phyloP scores from a whole-genome alignment of 139 green algal species.

The Ettlia oleoabundans region DNA sequence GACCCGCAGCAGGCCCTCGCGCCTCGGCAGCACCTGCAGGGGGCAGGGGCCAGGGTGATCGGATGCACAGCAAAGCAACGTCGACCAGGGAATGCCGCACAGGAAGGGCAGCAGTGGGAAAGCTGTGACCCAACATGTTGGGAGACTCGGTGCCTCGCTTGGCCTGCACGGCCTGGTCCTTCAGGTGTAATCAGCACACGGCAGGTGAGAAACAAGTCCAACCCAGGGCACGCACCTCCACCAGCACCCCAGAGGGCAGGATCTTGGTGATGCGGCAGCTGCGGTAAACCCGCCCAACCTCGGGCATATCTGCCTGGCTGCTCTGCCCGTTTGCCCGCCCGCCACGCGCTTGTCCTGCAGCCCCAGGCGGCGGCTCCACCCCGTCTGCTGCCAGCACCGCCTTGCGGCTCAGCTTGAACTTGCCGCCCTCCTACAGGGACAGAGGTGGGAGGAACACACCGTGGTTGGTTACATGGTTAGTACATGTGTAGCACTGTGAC shows the following conservation, averaged over 20 bases:
- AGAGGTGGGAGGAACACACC: not conserved
- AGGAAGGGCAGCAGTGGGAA: too few relatives aligned
- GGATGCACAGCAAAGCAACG: too few relatives aligned
- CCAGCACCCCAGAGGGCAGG: slow-evolving; percentile 70
- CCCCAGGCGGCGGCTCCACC: not conserved
- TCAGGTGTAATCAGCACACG: not conserved
- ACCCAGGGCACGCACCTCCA: slow-evolving; percentile 56
- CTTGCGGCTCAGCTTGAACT: slow-evolving; percentile 59
- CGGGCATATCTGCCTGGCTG: too few relatives aligned
- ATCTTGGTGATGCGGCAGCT: slow-evolving; percentile 43
- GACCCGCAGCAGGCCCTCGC: slow-evolving; percentile 77
- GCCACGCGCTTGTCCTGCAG: not conserved
- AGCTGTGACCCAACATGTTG: too few relatives aligned
- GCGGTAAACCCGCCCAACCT: slow-evolving; percentile 46
- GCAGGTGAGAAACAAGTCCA: slow-evolving; percentile 13
- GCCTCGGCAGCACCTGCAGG: too few relatives aligned
- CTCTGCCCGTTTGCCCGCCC: too few relatives aligned
- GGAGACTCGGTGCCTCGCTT: too few relatives aligned
- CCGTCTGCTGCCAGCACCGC: slow-evolving; percentile 44
- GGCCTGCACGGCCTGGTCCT: too few relatives aligned
- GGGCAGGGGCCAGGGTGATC: too few relatives aligned
- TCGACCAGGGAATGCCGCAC: too few relatives aligned
- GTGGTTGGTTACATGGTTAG: not conserved
- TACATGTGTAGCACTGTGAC: too few relatives aligned
- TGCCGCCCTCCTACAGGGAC: slow-evolving; percentile 29